Base-by-base conservation (phyloP, 1,284 basidiomycete genomes). In the Mycosarcoma mackinlayi region DNA sequence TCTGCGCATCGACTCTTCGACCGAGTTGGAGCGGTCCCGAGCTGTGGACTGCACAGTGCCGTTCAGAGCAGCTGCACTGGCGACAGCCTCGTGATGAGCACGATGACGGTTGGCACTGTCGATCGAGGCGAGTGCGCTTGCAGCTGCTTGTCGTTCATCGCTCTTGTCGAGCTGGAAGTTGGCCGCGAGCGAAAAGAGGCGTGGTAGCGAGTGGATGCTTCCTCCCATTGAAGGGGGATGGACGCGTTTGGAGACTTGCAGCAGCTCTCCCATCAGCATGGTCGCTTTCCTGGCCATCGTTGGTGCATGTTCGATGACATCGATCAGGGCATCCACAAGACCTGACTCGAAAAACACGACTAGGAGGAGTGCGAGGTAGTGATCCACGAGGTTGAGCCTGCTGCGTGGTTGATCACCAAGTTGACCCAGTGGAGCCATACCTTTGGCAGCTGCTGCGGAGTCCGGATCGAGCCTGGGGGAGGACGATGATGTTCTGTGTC, bases 351-450 rank as follows among this genome's bases (percentile, higher is more conserved):
- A 88, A 61, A 98, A 89, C 5, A 97, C 88, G 13, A 92, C 86
- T 8, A 98, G 86, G 3, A 98, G 85, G n/a, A 99, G 86, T 0
- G 91, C 91, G 40, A 95, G 88, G 80, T 93, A 99, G 78, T 98
- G 95, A 78, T 98, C 94, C 3, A 93, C 90, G 6, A 98, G 84
- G 74, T 91, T 94, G 35, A 93, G 89, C 14, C 65, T 45, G 33
- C 55, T 64, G n/a, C 63, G 54, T n/a, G 67, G 55, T 39, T 73
- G 63, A 28, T 70, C 71, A 19, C 68, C 62, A 3, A 66, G 54
- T n/a, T 70, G 60, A n/a, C 64, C 69, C 16, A 72, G 14, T 4
- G 57, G 58, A 13, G 52, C 62, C 3, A 54, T 50, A 11, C 51
- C 45, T 27, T 38, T 30, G 44, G 13, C 18, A 16, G 56, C 19